Conservation (phyloP, 2,329 filamentous ascomycete species). For the Colletotrichum gigasporum region DNA sequence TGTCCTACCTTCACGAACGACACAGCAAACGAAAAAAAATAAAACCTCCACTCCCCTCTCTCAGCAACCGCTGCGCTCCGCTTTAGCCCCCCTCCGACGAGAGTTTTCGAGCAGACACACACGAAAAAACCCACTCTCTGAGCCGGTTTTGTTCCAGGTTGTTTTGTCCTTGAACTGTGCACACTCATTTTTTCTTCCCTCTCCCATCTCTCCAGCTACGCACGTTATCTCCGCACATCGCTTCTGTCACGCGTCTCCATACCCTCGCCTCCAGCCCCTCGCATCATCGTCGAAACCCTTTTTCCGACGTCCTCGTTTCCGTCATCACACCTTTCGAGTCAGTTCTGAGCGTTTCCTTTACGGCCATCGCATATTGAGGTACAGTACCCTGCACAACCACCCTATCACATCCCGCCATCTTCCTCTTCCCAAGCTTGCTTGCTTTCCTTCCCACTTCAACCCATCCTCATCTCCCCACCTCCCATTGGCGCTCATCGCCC, state of each 20-base stretch:
- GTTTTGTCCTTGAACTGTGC: constrained; percentile 25
- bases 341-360: constrained; percentile 21
- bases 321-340: constrained; percentile 24
- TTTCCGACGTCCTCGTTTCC: constrained; percentile 12
- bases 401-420: not conserved
- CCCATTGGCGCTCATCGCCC: constrained; percentile 6
- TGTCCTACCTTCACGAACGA: constrained; percentile 20
- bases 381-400: not conserved
- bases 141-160: constrained; percentile 29
- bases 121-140: constrained; percentile 22
- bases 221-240: constrained; percentile 28
- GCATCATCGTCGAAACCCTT: constrained; percentile 30
- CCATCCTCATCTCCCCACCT: not conserved
- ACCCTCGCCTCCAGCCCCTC: constrained; percentile 15
- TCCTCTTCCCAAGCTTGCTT: not conserved
- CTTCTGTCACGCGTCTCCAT: constrained; percentile 30
- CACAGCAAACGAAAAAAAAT: constrained; percentile 20
- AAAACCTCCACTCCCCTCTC: constrained; percentile 18
- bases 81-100: constrained; percentile 9
- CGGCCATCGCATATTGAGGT: constrained; percentile 22
- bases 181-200: constrained; percentile 25
- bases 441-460: not conserved
- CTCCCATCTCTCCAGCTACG: constrained; percentile 11
- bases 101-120: constrained; percentile 17
- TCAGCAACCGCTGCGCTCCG: constrained; percentile 13